Evolutionary conservation across 257 asterid species (phyloP).

Genomic region (Rauvolfia tetraphylla): DNA sequence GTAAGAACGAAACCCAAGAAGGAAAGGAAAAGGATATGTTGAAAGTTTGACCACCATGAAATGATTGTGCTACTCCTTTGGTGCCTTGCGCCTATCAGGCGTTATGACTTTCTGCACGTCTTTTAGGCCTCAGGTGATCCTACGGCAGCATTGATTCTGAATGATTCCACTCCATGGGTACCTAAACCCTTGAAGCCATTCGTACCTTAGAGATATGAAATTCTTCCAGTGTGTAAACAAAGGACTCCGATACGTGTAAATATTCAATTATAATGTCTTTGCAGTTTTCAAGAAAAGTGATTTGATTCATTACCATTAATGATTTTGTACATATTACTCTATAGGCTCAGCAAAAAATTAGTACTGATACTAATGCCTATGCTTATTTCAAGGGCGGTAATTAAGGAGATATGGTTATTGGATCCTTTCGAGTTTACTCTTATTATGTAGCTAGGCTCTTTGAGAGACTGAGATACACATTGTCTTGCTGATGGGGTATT

Average conservation of each 20-base stretch:
- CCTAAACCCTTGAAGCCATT: background rate
- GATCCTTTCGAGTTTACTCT: background rate
- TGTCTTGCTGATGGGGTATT: too few species aligned
- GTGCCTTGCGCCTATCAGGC: background rate
- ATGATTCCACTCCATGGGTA: conserved; percentile 7
- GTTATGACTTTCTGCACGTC: background rate
- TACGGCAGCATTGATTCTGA: background rate
- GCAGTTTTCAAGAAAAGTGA: background rate
- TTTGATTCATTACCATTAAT: background rate
- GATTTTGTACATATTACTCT: background rate
- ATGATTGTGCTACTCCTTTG: conserved; percentile 10
- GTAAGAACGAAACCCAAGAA: background rate
- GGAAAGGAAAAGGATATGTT: background rate
- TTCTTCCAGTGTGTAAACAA: too few species aligned
- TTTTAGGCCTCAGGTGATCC: conserved; percentile 6
- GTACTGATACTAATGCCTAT: background rate
- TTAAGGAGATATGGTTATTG: background rate
- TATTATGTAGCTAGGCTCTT: too few species aligned
- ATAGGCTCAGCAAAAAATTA: background rate
- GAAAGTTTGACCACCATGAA: background rate
- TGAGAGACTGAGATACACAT: too few species aligned
- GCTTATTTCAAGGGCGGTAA: too few species aligned
- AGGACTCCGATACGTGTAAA: conserved; percentile 5
- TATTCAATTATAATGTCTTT: background rate
- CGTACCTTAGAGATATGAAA: background rate